phyloP scores from a whole-genome alignment of 2,329 filamentous ascomycete species.

The Pseudocercospora vitis region DNA sequence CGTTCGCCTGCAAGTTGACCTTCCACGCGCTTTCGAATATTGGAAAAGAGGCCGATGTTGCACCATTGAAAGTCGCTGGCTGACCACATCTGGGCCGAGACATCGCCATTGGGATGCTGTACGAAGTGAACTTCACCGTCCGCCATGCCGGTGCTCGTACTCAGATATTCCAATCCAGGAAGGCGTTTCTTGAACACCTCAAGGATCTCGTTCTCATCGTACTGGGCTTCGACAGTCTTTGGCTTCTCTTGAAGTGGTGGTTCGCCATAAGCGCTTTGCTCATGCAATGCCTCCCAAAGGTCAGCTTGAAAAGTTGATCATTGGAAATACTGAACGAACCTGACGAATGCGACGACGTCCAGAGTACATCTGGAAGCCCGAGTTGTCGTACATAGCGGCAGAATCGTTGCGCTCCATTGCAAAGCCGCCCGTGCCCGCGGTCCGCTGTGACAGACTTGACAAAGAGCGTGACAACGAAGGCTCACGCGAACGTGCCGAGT shows the following conservation, averaged over 20 bases:
- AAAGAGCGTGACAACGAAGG: constrained; percentile 30
- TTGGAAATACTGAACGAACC: neutral
- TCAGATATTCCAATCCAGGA: constrained; percentile 44
- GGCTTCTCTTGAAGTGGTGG: constrained; percentile 32
- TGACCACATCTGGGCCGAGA: constrained; percentile 52
- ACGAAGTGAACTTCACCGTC: constrained; percentile 49
- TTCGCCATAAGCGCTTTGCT: constrained; percentile 30
- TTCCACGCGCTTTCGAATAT: constrained; percentile 45
- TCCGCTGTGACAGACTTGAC: constrained; percentile 32
- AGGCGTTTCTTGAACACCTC: constrained; percentile 45
- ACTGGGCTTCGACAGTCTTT: constrained; percentile 34
- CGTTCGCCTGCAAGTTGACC: constrained; percentile 46
- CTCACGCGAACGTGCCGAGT: constrained; percentile 30
- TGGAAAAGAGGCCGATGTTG: constrained; percentile 47
- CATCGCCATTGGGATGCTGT: constrained; percentile 49
- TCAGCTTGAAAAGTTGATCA: neutral
- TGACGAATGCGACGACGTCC: constrained; percentile 27
- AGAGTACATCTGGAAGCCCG: constrained; percentile 36
- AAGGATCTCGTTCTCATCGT: constrained; percentile 37
- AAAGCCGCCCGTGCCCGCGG: constrained; percentile 15
- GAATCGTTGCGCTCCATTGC: constrained; percentile 27
- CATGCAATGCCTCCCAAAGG: neutral
- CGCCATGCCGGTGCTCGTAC: constrained; percentile 33
- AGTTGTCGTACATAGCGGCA: constrained; percentile 13
- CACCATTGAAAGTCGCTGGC: constrained; percentile 43